phyloP scores from a whole-genome alignment of 2,329 filamentous ascomycete species.

The Grosmannia clavigera region DNA sequence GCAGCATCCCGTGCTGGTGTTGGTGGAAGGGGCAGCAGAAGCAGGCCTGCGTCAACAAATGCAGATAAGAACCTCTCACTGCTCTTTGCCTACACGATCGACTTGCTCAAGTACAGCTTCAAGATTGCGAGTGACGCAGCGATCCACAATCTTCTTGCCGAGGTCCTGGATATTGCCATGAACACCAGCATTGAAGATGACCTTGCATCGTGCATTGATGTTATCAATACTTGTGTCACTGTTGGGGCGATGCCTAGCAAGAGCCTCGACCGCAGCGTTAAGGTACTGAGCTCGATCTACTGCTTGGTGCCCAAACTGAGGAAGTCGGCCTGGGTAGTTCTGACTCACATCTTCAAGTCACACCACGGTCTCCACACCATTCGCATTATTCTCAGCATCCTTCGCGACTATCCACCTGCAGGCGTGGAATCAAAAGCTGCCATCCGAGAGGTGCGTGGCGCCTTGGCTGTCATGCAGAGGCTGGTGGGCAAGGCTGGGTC shows the following conservation, averaged over 20 bases:
- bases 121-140: conserved; percentile 52
- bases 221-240: conserved; percentile 59
- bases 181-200: conserved; percentile 53
- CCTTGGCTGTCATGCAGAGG: conserved; percentile 50
- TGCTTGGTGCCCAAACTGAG: conserved; percentile 48
- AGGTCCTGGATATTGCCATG: conserved; percentile 53
- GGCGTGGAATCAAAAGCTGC: conserved; percentile 37
- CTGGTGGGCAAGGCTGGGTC: conserved; percentile 47
- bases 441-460: conserved; percentile 46
- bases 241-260: conserved; percentile 55
- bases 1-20: conserved; percentile 20
- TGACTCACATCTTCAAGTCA: conserved; percentile 59
- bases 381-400: conserved; percentile 49
- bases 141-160: conserved; percentile 47
- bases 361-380: conserved; percentile 61
- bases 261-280: conserved; percentile 53
- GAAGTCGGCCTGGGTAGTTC: conserved; percentile 55
- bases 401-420: conserved; percentile 35
- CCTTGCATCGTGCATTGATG: conserved; percentile 51
- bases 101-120: conserved; percentile 66
- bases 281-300: conserved; percentile 61
- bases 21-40: conserved; percentile 12
- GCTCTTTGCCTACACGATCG: conserved; percentile 52
- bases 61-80: conserved; percentile 52
- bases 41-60: conserved; percentile 27